Percentiles rank a stretch among this genome's conserved stretches.
Evolutionary conservation across 192 early-diverging fungal species (phyloP).

Genomic region (Backusella liffmaniae): DNA sequence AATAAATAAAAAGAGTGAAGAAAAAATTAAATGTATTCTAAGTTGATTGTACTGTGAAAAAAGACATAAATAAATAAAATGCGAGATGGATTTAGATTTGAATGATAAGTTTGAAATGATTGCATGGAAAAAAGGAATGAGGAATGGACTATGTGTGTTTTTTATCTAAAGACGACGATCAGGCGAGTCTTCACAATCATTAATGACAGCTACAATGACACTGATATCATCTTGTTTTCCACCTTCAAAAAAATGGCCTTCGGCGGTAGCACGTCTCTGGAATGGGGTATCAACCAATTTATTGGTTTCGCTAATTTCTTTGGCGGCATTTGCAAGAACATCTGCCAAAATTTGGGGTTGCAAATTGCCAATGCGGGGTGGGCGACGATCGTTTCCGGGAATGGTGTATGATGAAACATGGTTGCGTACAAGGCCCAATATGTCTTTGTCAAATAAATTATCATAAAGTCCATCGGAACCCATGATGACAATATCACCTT

Average conservation of each 20-base stretch:
- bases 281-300: slow-evolving; percentile 80
- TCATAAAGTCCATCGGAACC: slow-evolving; percentile 96
- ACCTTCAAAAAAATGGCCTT: slow-evolving; percentile 70
- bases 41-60: not conserved
- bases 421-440: slow-evolving; percentile 59
- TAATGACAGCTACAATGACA: slow-evolving; percentile 82
- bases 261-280: slow-evolving; percentile 87
- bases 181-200: slow-evolving; percentile 72
- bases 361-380: slow-evolving; percentile 52
- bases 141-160: not conserved
- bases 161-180: slow-evolving; percentile 53
- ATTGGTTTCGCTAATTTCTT: slow-evolving; percentile 74
- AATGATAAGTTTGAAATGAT: not conserved
- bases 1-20: not conserved
- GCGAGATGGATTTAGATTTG: not conserved
- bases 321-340: slow-evolving; percentile 74
- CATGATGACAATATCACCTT: slow-evolving; percentile 91
- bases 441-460: slow-evolving; percentile 97
- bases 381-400: slow-evolving; percentile 23
- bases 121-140: not conserved
- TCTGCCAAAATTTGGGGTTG: slow-evolving; percentile 80
- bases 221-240: slow-evolving; percentile 97
- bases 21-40: not conserved
- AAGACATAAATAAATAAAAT: not conserved
- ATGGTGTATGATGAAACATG: slow-evolving; percentile 24